Evolutionary conservation across 768 basidiomycete genomes (phyloP), one percentile per base, ranked within the genome.

Genomic region (Suillus lakei): DNA sequence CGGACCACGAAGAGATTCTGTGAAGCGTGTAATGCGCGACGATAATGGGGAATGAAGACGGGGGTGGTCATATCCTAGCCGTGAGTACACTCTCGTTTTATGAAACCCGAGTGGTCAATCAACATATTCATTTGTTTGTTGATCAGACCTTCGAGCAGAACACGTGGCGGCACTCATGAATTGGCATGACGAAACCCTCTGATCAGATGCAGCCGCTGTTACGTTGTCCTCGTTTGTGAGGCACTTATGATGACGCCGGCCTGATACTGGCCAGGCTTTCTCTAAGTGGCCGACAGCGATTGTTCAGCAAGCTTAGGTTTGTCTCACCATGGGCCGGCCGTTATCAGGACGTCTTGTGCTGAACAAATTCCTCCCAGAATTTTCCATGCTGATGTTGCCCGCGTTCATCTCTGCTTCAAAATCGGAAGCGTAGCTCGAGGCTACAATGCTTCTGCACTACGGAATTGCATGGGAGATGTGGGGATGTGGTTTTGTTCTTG

Each of bases 1-100:
- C 70, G 66, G 64, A 63, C 73, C 55, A 69, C 69, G 64, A 74
- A 75, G 46, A 66, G 77, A 39, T 74, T 75, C 34, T 78, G 77
- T 46, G 76, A 70, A 46, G 77, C 77, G 32, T 78, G 77, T 58
- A 74, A 72, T 36, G 75, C 77, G 16, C 58, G 38, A 41, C 32
- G 55, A 30, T 62, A n/a, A 60, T 10, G 38, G 32, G 50, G 18
- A 34, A 62, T 26, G 34, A 10, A 21, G 36, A 32, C 1, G 36
- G 12, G 53, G 50, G 36, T 32, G 55, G 23, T 28, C 15, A 15
- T 39, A 28, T 55, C 15, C 21, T 39, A 23, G 55, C 26, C 54
- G 46, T 59, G 39, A 58, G 61, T 51, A 16, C 12, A 62, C 30
- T 30, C 15, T 51, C 15, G 8, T 23, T 46, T 36, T 62, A 53